Conservation (phyloP, 306 rosid genomes). For the Fragaria iinumae region DNA sequence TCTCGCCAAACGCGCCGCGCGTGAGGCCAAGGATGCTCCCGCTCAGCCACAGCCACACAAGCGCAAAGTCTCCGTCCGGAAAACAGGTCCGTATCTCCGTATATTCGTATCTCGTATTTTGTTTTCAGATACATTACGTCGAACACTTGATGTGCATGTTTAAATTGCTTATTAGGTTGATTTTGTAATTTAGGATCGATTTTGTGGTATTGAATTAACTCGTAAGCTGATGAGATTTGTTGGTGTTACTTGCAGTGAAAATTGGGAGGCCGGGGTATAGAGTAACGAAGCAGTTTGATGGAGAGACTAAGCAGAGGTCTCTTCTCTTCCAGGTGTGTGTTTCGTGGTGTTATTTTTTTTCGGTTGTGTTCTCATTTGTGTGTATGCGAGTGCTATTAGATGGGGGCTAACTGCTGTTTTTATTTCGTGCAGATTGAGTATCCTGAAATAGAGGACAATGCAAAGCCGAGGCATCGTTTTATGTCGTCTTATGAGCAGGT, state of each 20-base stretch:
- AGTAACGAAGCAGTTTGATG: constrained; percentile 88
- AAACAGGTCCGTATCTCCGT: constrained; percentile 42
- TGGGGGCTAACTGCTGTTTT: background rate
- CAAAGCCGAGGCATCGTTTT: constrained; percentile 90
- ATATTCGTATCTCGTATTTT: background rate
- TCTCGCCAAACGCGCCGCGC: constrained; percentile 90
- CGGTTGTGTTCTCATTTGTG: background rate
- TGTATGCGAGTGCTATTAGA: background rate
- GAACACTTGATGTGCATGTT: constrained; percentile 1
- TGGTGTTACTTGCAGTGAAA: constrained; percentile 56
- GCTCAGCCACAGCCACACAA: constrained; percentile 98
- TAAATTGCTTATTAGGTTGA: background rate
- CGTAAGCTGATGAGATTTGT: background rate
- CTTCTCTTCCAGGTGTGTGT: constrained; percentile 77
- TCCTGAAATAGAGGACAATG: constrained; percentile 92
- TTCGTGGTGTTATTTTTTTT: background rate
- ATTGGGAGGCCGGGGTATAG: constrained; percentile 96
- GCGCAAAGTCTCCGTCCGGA: constrained; percentile 74
- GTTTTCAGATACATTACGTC: constrained; percentile 6
- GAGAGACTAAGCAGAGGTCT: constrained; percentile 91
- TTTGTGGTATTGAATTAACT: background rate
- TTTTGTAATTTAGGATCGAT: background rate
- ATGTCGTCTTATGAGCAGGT: constrained; percentile 99
- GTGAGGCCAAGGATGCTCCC: constrained; percentile 95
- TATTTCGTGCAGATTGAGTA: constrained; percentile 70